Conservation (phyloP, 768 basidiomycete species). For the Ramaria sp. region DNA sequence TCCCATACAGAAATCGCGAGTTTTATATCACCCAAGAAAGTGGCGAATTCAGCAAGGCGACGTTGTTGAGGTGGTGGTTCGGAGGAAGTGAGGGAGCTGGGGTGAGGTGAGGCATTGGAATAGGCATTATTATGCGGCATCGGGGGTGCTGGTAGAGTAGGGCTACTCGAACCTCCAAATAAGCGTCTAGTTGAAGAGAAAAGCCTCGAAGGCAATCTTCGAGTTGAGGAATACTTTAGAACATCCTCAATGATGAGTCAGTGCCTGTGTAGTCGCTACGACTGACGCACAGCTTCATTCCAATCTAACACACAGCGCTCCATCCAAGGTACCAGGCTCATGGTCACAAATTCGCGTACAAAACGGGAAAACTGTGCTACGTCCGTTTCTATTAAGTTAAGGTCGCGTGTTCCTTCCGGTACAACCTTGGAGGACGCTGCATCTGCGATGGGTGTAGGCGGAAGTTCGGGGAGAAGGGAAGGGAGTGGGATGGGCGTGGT, state of each 20-base stretch:
- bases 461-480: slow-evolving; percentile 53
- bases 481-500: slow-evolving; percentile 63
- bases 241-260: background rate
- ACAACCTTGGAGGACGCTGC: slow-evolving; percentile 15
- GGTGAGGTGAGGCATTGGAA: slow-evolving; percentile 24
- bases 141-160: slow-evolving; percentile 28
- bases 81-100: slow-evolving; percentile 18
- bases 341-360: slow-evolving; percentile 77
- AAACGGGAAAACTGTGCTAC: slow-evolving; percentile 68
- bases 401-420: slow-evolving; percentile 13
- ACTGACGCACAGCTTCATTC: slow-evolving; percentile 65
- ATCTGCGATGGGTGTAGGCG: slow-evolving; percentile 33
- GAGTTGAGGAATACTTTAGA: slow-evolving; percentile 54
- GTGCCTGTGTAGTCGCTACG: background rate
- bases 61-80: slow-evolving; percentile 58
- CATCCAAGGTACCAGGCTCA: slow-evolving; percentile 94
- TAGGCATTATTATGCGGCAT: slow-evolving; percentile 22
- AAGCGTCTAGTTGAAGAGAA: slow-evolving; percentile 78
- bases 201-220: slow-evolving; percentile 72
- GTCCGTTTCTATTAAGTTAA: slow-evolving; percentile 53
- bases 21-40: slow-evolving; percentile 83
- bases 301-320: slow-evolving; percentile 88
- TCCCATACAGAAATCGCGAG: slow-evolving; percentile 82
- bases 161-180: slow-evolving; percentile 54
- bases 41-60: slow-evolving; percentile 92